Evolutionary conservation across 805 yeast genomes (phyloP).

Genomic region (Jamesozyma gamospora): DNA sequence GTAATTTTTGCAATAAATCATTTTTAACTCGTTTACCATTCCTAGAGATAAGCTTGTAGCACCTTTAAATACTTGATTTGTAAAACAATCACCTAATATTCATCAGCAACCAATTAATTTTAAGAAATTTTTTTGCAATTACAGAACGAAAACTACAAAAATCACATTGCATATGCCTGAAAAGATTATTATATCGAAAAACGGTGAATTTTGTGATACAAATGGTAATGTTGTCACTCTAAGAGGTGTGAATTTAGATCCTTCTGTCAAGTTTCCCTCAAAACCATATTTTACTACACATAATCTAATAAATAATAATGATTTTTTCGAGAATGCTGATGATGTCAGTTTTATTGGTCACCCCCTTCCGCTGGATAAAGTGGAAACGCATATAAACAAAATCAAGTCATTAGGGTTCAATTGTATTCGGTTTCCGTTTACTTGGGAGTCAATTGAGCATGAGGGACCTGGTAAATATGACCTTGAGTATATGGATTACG

Average conservation of each 20-base stretch:
- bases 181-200: slow-evolving; percentile 29
- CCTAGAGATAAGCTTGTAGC: neutral
- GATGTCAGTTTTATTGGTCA: slow-evolving; percentile 71
- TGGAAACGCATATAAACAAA: slow-evolving; percentile 55
- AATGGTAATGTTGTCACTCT: slow-evolving; percentile 52
- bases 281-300: slow-evolving; percentile 40
- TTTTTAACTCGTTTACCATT: neutral
- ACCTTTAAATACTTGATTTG: neutral
- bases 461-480: slow-evolving; percentile 79
- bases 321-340: slow-evolving; percentile 59
- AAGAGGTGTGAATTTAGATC: slow-evolving; percentile 77
- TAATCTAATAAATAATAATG: slow-evolving; percentile 23
- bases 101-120: neutral
- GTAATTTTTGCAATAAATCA: neutral
- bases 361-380: slow-evolving; percentile 71
- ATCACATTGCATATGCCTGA: slow-evolving; percentile 13
- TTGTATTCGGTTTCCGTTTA: slow-evolving; percentile 60
- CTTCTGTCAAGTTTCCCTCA: slow-evolving; percentile 60
- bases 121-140: neutral
- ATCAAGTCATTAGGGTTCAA: slow-evolving; percentile 78
- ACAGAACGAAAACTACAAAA: too few relatives aligned
- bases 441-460: slow-evolving; percentile 93
- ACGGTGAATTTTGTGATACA: slow-evolving; percentile 49
- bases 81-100: neutral
- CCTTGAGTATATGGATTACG: slow-evolving; percentile 60